These are phyloP conservation scores for Xylariaceae sp. DNA, from an alignment of 2,329 filamentous ascomycete species.

Conservation along the genomic window DNA sequence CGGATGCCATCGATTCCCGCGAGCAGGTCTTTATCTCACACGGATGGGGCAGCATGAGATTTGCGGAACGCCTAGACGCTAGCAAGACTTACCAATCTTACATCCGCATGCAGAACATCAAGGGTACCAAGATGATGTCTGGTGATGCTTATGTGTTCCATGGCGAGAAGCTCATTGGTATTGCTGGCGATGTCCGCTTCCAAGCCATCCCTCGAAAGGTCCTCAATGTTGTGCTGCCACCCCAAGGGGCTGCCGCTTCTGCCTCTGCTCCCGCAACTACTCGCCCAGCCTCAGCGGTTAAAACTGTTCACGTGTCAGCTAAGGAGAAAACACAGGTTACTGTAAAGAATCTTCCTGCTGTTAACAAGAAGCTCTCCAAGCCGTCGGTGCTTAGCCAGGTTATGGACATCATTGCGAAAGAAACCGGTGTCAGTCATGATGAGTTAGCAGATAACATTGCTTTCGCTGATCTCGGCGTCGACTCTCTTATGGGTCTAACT, in stretches of 20 bases:
- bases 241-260: conserved; percentile 44
- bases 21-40: conserved; percentile 55
- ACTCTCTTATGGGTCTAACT: conserved; percentile 56
- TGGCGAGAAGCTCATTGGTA: conserved; percentile 43
- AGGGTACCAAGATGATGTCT: conserved; percentile 46
- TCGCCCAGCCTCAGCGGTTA: conserved; percentile 32
- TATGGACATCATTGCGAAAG: conserved; percentile 50
- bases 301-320: conserved; percentile 33
- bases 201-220: conserved; percentile 60
- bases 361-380: conserved; percentile 46
- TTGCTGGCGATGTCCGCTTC: conserved; percentile 56
- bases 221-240: conserved; percentile 61
- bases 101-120: conserved; percentile 52
- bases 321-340: conserved; percentile 44
- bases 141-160: conserved; percentile 53
- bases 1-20: conserved; percentile 49
- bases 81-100: conserved; percentile 50
- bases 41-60: conserved; percentile 50
- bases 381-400: conserved; percentile 40
- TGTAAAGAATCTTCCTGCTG: conserved; percentile 41
- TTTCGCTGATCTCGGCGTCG: conserved; percentile 54
- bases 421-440: conserved; percentile 49
- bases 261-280: conserved; percentile 33
- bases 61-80: conserved; percentile 41
- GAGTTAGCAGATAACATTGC: conserved; percentile 52